Evolutionary conservation across 305 asterid species (phyloP).

Genomic region (Ilex paraguariensis): DNA sequence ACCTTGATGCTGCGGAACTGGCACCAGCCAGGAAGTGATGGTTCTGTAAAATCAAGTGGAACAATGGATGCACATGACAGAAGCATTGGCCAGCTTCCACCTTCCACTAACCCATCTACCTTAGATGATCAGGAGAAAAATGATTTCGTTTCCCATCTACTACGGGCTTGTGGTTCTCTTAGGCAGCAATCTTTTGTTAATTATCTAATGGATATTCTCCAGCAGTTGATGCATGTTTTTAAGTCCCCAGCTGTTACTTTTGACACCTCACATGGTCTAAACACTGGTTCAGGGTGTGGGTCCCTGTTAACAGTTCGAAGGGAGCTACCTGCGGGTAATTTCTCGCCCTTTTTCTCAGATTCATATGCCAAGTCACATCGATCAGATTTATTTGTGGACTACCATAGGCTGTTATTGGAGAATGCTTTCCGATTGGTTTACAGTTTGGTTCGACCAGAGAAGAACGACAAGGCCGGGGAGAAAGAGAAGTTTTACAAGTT

Average conservation of each 20-base stretch:
- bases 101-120: constrained; percentile 53
- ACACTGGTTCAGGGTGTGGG: constrained; percentile 88
- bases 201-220: constrained; percentile 94
- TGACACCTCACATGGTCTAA: constrained; percentile 57
- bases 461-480: constrained; percentile 94
- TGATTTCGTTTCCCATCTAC: constrained; percentile 61
- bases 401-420: constrained; percentile 77
- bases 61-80: constrained; percentile 65
- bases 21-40: constrained; percentile 92
- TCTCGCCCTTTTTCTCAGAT: constrained; percentile 94
- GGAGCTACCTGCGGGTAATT: constrained; percentile 97
- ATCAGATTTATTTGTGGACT: constrained; percentile 86
- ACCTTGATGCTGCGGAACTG: constrained; percentile 98
- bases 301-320: constrained; percentile 79
- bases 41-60: constrained; percentile 56
- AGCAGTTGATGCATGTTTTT: constrained; percentile 80
- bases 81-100: constrained; percentile 36
- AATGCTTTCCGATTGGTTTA: constrained; percentile 91
- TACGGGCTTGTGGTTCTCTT: constrained; percentile 72
- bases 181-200: constrained; percentile 86
- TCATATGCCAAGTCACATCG: constrained; percentile 95
- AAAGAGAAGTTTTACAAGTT: constrained; percentile 69
- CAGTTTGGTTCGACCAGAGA: constrained; percentile 97
- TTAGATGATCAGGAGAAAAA: constrained; percentile 61
- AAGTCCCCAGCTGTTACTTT: constrained; percentile 64